phyloP scores from a whole-genome alignment of 108 stramenopile species.

The Thalassiosira profunda region DNA sequence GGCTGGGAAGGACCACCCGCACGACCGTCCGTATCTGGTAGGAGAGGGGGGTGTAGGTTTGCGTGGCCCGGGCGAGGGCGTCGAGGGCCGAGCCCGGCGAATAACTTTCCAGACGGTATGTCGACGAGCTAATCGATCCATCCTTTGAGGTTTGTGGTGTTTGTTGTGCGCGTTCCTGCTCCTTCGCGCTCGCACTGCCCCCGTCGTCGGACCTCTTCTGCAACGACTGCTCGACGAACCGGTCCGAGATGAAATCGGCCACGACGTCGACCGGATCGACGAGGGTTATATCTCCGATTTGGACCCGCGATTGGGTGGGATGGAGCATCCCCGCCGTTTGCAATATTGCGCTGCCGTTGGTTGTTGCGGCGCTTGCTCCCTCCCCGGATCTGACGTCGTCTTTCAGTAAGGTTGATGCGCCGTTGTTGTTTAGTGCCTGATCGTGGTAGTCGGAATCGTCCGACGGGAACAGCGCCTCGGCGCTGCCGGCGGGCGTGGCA shows the following conservation, averaged over 20 bases:
- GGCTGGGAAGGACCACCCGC: conserved; percentile 36
- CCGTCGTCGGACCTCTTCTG: conserved; percentile 1
- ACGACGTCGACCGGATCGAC: conserved; percentile 39
- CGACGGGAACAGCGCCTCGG: conserved; percentile 7
- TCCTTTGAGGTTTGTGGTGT: background rate
- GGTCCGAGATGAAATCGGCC: conserved; percentile 40
- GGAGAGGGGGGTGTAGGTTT: conserved; percentile 34
- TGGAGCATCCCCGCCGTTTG: background rate
- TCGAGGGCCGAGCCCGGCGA: conserved; percentile 42
- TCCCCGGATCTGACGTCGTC: background rate
- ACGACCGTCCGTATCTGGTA: conserved; percentile 49
- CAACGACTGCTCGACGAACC: conserved; percentile 29
- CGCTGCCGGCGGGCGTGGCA: conserved; percentile 7
- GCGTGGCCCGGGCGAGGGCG: conserved; percentile 14
- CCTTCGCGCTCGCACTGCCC: background rate
- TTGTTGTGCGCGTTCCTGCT: background rate
- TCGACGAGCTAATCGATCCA: background rate
- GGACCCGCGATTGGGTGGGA: conserved; percentile 15
- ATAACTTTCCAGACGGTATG: conserved; percentile 35
- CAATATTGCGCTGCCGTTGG: background rate
- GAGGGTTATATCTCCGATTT: conserved; percentile 2
- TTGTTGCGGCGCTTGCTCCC: background rate
- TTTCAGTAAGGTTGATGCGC: background rate
- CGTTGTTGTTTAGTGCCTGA: too few species aligned
- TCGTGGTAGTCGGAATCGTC: conserved; percentile 27